Percentiles rank a stretch among this genome's conserved stretches.
These are phyloP conservation scores for Achaetomium macrosporum DNA, from an alignment of 2,329 filamentous ascomycete genomes.

Conservation along the genomic window DNA sequence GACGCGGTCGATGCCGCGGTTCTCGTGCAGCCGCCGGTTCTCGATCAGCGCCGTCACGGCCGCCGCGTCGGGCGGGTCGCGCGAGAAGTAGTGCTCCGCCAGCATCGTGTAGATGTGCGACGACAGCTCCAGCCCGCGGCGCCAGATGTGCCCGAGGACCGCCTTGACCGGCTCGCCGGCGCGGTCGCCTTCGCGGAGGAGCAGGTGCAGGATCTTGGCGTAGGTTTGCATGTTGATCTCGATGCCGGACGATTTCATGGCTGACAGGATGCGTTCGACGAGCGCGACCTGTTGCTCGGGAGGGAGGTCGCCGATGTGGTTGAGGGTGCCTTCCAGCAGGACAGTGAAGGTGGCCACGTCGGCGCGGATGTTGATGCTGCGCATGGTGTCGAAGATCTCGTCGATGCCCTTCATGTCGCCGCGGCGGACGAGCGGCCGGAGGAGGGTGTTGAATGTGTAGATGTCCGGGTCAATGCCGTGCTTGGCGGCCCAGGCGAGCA, in stretches of 20 bases:
- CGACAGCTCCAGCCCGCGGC: constrained; percentile 46
- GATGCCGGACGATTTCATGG: constrained; percentile 53
- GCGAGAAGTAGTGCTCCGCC: constrained; percentile 59
- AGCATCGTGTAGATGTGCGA: constrained; percentile 71
- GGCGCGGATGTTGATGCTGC: constrained; percentile 45
- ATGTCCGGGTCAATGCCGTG: constrained; percentile 52
- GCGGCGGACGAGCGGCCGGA: constrained; percentile 52
- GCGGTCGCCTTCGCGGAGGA: constrained; percentile 44
- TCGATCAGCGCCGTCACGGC: constrained; percentile 56
- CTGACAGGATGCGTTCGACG: constrained; percentile 49
- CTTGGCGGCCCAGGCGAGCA: constrained; percentile 54
- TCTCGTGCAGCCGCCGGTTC: constrained; percentile 43
- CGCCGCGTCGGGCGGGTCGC: constrained; percentile 50
- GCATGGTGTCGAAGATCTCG: constrained; percentile 55
- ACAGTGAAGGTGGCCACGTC: constrained; percentile 69
- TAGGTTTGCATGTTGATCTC: constrained; percentile 59
- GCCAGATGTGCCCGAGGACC: constrained; percentile 58
- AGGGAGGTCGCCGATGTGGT: constrained; percentile 35
- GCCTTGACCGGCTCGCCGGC: constrained; percentile 48
- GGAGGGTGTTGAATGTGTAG: constrained; percentile 62
- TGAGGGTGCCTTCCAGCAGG: constrained; percentile 56
- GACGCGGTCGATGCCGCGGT: constrained; percentile 45
- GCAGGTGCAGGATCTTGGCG: constrained; percentile 61
- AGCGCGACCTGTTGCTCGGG: constrained; percentile 45
- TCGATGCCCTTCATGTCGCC: constrained; percentile 44